Evolutionary conservation across 2,329 filamentous ascomycete genomes (phyloP), one percentile per base, ranked within the genome.

Genomic region (Ampelomyces quisqualis): DNA sequence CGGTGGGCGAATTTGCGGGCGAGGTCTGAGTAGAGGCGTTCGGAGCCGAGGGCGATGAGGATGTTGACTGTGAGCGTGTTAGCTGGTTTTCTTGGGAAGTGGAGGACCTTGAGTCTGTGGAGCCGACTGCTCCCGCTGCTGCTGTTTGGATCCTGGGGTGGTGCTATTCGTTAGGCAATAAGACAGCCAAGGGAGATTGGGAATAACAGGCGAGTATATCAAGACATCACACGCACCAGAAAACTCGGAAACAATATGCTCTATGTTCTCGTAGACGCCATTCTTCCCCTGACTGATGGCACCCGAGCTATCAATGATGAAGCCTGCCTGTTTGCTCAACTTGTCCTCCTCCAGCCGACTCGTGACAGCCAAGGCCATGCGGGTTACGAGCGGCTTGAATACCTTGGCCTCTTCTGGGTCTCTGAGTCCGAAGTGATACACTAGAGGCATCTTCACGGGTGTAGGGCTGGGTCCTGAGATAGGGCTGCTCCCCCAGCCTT

Each of bases 391-490:
- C 9, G 84, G 79, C 60, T 82, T 85, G 72, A 86, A 97, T 29
- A 91, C 71, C 22, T 75, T 78, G 19, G 61, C 76, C 34, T 89
- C 86, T 54, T 89, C 84, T 1, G 88, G 80, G 47, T 77, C 82
- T 37, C 80, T 77, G 49, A 86, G 75, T 11, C 93, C 91, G 66
- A 88, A 95, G 68, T 90, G 88, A 64, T 95, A 95, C 19, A 91
- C 89, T 38, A 98, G 73, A 4, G 93, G 93, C 56, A 95, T 76
- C 73, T 96, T 97, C 37, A 95, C 88, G 0, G 91, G 90, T 13
- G 95, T 83, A 1, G 84, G 80, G 55, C 86, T 93, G 0, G 93
- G 90, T 0, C 91, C 93, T 52, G 87, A 94, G 57, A 90, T 95
- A 0, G 91, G 90, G 55, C 88, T 90, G 53, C 80, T 88, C 7